Evolutionary conservation across 495 filamentous ascomycete species (phyloP), one percentile per base, ranked within the genome.

Genomic region (Recurvomyces mirabilis): DNA sequence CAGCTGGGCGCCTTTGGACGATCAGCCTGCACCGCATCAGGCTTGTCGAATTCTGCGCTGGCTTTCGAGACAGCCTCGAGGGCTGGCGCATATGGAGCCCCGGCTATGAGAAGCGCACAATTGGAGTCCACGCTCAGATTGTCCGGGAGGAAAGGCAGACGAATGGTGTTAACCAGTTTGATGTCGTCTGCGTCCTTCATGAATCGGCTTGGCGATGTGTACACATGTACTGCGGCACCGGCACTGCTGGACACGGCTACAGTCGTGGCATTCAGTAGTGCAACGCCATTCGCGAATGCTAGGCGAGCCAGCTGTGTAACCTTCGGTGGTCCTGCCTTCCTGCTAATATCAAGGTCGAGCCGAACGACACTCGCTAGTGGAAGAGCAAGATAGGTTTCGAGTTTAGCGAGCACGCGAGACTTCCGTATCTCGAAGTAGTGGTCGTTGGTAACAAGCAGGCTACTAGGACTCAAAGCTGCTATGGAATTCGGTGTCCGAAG

Each of bases 111-210:
- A 24, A 72, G 37, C 10, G 47, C 51, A 0, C 69, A 67, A 18
- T 66, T 55, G 12, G 48, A 38, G 24, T 69, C 62, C 1, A 61
- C 47, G 5, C 60, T 59, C 10, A 72, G 41, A 25, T 70, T 72
- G 53, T 72, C 69, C 0, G 63, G 53, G 14, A 53, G 42, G 35
- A 62, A 62, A 1, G 60, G 58, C 19, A 65, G 37, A 2, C 45
- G 44, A 30, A 72, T 43, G 4, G 34, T 40, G 0, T 45, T 34
- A 9, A 38, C 33, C n/a, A 43, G 41, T 7, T 33, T 49, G 9
- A 70, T 47, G 17, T 54, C 28, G 14, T 26, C 24, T 9, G 45
- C 17, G 4, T 21, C 46, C 5, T 42, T 38, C 1, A 38, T 36
- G 18, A 43, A 43, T 22, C 29, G 18, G 38, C 42, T 14, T 35